Evolutionary conservation across 257 asterid genomes (phyloP), one percentile per base, ranked within the genome.

Genomic region (Thymus mandschuricus): DNA sequence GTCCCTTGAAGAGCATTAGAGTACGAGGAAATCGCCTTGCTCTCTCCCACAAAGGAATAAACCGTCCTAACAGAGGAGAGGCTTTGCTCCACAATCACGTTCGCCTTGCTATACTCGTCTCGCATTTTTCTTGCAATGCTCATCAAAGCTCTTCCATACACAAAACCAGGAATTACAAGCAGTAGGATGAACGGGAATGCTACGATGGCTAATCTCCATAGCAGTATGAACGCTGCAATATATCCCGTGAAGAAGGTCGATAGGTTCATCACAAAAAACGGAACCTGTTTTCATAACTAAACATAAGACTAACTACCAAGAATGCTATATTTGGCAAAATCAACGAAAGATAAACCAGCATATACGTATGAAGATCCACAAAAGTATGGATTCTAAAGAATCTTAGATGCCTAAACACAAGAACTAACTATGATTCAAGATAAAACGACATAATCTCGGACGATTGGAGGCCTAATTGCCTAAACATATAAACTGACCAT

Each of bases 121-220:
- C 87, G 83, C 3, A 85, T 79, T 68, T 85, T 85, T 45, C 92
- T 78, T 0, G 87, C 88, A 51, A 91, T 86, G 73, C 83, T 78
- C 93, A 83, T 86, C 9, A 91, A 74, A 13, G 97, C 78, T 69
- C 97, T 77, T 8, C 97, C 98, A n/a, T 91, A 88, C 82, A 91
- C 88, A 79, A 94, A 67, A 7, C 99, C 99, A 3, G 99, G 99
- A 35, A 94, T 89, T 15, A 91, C 79, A 1, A 94, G 82, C 52
- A 94, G 38, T 28, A 88, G 59, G 21, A 92, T 50, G 21, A 88
- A 89, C 1, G 99, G 98, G 55, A 91, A 81, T 15, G 92, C 97
- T 31, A 83, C 97, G 0, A 91, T 67, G 0, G 98, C 90, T 28
- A 94, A 64, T 63, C 87, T 83, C 99, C 98, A 91, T 3, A 84